Evolutionary conservation across 148 eudicot species (phyloP).

Genomic region (Rhododendron simsii): DNA sequence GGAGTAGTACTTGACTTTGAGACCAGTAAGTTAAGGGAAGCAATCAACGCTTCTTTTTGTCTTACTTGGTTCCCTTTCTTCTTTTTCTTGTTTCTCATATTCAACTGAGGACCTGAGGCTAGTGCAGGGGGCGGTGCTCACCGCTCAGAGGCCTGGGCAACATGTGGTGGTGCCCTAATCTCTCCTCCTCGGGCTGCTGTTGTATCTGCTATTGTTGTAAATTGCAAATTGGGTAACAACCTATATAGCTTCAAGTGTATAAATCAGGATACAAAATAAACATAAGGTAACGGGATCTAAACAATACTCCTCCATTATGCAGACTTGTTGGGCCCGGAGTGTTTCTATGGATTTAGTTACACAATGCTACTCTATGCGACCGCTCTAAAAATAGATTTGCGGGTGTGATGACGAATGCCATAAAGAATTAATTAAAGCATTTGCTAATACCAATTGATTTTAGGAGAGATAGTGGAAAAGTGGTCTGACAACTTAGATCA

Average conservation of each 20-base stretch:
- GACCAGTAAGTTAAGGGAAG: neutral
- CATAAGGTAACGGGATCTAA: neutral
- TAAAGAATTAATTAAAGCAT: too few relatives aligned
- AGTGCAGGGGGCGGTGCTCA: neutral
- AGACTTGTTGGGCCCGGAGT: too few relatives aligned
- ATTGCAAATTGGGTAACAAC: neutral
- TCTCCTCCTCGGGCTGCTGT: neutral
- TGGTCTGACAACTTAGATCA: neutral
- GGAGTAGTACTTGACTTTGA: neutral
- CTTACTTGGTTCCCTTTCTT: neutral
- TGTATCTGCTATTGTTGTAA: neutral
- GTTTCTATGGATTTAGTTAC: too few relatives aligned
- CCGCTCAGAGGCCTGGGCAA: neutral
- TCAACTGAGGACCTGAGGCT: neutral
- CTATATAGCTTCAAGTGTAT: neutral
- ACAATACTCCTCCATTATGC: neutral
- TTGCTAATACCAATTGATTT: too few relatives aligned
- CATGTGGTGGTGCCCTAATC: neutral
- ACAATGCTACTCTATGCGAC: too few relatives aligned
- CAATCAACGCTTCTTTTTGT: neutral
- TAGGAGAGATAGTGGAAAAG: too few relatives aligned
- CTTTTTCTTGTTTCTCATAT: neutral
- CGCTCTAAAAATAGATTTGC: too few relatives aligned
- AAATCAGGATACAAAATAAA: neutral
- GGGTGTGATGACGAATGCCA: too few relatives aligned